Percentiles rank a stretch among this genome's conserved stretches.
These are phyloP conservation scores for Auriscalpium microsporum DNA, from an alignment of 768 basidiomycete species.

Conservation along the genomic window DNA sequence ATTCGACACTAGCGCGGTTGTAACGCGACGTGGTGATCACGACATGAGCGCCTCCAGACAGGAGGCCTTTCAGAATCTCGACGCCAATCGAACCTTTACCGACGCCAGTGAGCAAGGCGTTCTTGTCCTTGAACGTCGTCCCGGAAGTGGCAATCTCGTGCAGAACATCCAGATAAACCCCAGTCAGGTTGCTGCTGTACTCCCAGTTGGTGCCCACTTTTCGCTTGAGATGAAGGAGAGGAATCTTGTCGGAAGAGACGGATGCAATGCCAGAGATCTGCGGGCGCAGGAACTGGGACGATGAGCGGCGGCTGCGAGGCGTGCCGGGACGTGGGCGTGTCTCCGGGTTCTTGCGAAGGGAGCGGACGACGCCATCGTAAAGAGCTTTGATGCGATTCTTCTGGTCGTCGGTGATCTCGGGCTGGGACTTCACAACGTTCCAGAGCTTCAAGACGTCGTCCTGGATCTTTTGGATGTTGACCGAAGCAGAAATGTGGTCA, in stretches of 20 bases:
- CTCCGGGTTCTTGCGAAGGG: slow-evolving; percentile 75
- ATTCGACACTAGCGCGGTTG: slow-evolving; percentile 91
- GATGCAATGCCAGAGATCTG: slow-evolving; percentile 63
- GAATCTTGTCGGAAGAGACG: slow-evolving; percentile 83
- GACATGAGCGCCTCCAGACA: slow-evolving; percentile 93
- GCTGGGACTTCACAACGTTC: slow-evolving; percentile 95
- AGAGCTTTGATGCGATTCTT: slow-evolving; percentile 91
- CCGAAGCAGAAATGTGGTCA: slow-evolving; percentile 69
- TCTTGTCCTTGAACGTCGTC: slow-evolving; percentile 98
- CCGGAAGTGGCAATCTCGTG: slow-evolving; percentile 98
- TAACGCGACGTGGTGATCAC: slow-evolving; percentile 98
- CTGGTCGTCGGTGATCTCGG: slow-evolving; percentile 94
- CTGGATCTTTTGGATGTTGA: slow-evolving; percentile 97
- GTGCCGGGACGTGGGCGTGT: slow-evolving; percentile 39
- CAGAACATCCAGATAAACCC: slow-evolving; percentile 91
- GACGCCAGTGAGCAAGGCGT: slow-evolving; percentile 94
- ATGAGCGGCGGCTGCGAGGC: slow-evolving; percentile 77
- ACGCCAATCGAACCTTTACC: slow-evolving; percentile 98
- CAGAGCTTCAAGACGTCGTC: slow-evolving; percentile 95
- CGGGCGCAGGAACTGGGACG: slow-evolving; percentile 95
- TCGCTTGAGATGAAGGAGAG: slow-evolving; percentile 92
- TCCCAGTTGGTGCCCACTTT: slow-evolving; percentile 94
- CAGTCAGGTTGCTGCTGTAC: slow-evolving; percentile 94
- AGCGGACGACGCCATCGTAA: slow-evolving; percentile 94
- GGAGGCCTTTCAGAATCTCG: slow-evolving; percentile 92